Evolutionary conservation across 78 protist genomes (phyloP).

Genomic region (Dictyostelium purpureum): DNA sequence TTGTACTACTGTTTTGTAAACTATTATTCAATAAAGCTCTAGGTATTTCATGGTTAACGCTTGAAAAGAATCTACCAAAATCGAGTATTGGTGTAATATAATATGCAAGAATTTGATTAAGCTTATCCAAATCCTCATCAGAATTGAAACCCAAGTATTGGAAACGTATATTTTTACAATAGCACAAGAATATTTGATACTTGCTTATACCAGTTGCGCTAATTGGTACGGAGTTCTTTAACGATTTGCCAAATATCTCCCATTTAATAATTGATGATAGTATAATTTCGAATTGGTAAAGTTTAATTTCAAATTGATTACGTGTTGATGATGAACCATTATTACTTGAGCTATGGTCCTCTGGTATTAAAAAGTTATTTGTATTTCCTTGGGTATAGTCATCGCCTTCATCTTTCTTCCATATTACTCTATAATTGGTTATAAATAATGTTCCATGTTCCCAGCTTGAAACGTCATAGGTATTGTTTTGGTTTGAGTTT

Average conservation of each 20-base stretch:
- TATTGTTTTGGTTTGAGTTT: neutral
- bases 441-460: slow-evolving; percentile 49
- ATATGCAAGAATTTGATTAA: slow-evolving; percentile 13
- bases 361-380: neutral
- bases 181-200: slow-evolving; percentile 11
- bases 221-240: neutral
- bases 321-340: neutral
- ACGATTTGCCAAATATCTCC: slow-evolving; percentile 47
- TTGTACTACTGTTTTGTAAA: neutral
- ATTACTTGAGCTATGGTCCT: neutral
- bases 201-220: neutral
- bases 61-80: slow-evolving; percentile 62
- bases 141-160: slow-evolving; percentile 52
- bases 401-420: slow-evolving; percentile 30
- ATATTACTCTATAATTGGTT: slow-evolving; percentile 42
- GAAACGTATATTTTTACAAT: slow-evolving; percentile 62
- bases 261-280: slow-evolving; percentile 47
- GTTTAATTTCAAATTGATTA: slow-evolving; percentile 16
- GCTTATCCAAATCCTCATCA: slow-evolving; percentile 33
- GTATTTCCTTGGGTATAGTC: neutral
- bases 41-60: slow-evolving; percentile 34
- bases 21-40: neutral
- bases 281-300: slow-evolving; percentile 42
- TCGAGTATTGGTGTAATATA: slow-evolving; percentile 54
- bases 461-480: slow-evolving; percentile 9